Base-by-base conservation (phyloP, 2,329 filamentous ascomycete genomes). In the Aspergillus ruber region DNA sequence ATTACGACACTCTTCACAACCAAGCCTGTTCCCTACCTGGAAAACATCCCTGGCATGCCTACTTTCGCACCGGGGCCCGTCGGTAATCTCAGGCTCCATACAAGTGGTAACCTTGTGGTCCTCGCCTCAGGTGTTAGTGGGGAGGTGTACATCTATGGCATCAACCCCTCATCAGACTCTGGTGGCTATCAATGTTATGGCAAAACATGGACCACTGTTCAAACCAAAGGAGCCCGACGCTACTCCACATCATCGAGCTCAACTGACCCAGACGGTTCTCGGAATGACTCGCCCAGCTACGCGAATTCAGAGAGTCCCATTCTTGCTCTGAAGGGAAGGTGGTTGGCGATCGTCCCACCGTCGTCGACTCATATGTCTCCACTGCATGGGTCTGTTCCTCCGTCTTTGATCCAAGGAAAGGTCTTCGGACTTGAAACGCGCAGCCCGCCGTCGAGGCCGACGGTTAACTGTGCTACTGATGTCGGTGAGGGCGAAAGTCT, bases 171-270 rank as follows among this genome's bases (percentile, higher is more conserved):
- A 41, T 56, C 54, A 12, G 49, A 50, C 13, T 48, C 52, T 9
- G 54, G 52, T 27, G 50, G 53, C 12, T 85, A 82, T 61, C 73
- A 74, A 49, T 96, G 90, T 59, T 75, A 93, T 47, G 90, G 85
- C 17, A 98, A 98, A 70, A 73, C 94, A 15, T 98, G 93, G 93
- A 96, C 93, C 0, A 84, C 83, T 40, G 74, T 95, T 23, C 88
- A 93, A 61, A 79, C 64, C 12, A 64, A 62, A 39, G 64, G 71
- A 44, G 53, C 59, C 23, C 65, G 73, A 42, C 66, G 73, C 49
- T 70, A 73, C 48, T 76, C 74, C 10, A 67, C 66, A 10, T 74
- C 74, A 17, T 73, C 70, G 10, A 69, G 60, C 46, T 72, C 71
- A 20, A 71, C 72, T 13, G 72, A 73, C 48, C 62, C 66, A 9